These are phyloP conservation scores for Sarocladium oryzae DNA, from an alignment of 2,329 filamentous ascomycete genomes.

Conservation along the genomic window DNA sequence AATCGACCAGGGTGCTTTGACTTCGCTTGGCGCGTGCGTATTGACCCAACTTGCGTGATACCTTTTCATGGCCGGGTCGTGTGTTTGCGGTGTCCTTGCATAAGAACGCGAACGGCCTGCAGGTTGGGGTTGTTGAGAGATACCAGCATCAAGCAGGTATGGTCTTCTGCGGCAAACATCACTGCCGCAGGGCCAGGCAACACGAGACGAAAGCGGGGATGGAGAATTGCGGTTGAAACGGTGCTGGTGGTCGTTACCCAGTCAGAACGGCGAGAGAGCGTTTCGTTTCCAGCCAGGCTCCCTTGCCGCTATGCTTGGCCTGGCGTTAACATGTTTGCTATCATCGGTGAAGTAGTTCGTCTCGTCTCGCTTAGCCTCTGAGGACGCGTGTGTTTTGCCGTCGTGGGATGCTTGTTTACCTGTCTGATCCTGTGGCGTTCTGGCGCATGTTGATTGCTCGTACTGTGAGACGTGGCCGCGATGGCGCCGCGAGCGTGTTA, in stretches of 20 bases:
- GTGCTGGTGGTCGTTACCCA: not conserved
- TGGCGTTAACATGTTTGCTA: not conserved
- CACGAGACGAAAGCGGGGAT: constrained; percentile 6
- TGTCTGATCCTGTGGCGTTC: not conserved
- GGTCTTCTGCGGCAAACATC: not conserved
- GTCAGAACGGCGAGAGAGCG: not conserved
- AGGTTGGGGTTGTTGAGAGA: no score
- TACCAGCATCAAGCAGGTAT: no score
- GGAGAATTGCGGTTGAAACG: not conserved
- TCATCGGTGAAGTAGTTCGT: constrained; percentile 3
- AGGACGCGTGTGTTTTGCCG: no score
- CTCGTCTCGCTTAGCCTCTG: not conserved
- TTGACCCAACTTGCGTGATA: no score
- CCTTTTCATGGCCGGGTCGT: no score
- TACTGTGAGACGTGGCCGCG: not conserved
- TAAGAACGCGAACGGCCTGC: no score
- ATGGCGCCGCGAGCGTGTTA: not conserved
- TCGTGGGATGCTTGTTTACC: constrained; percentile 1
- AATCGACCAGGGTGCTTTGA: not conserved
- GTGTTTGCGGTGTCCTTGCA: no score
- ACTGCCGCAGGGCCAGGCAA: not conserved
- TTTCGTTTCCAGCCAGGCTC: constrained; percentile 8
- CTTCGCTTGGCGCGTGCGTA: not conserved
- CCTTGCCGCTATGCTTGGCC: constrained; percentile 1
- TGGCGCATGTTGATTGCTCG: no score